Base-by-base conservation (phyloP, 73 alveolate genomes). In the Halteria grandinella region DNA sequence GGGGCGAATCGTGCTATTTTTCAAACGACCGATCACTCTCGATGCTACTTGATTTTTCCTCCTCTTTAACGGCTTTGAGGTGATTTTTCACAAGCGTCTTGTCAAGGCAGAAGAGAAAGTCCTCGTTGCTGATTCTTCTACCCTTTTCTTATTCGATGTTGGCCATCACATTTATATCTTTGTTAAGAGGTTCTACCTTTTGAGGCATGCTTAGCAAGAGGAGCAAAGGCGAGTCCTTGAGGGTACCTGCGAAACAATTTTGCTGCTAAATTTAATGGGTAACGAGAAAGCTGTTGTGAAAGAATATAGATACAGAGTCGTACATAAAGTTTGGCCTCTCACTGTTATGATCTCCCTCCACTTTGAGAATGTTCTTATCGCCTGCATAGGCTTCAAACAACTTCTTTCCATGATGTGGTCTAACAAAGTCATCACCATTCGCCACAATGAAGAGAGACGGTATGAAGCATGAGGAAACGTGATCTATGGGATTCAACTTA, bases 281-380 rank as follows among this genome's bases (percentile, higher is more conserved):
- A 25, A 39, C 10, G 15, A 14, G 15, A 39, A 14, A 21, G 6
- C 7, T 53, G 12, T 86, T 85, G 69, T 55, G 86, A 76, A 91
- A 91, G 72, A 91, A 91, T 27, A 86, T 86, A 1, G 91, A 64
- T 21, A 89, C 95, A 45, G 92, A 81, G 71, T 91, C 95, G 33
- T 80, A 47, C 51, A 90, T 55, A 69, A 77, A 86, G 33, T 53
- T 70, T 44, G 89, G 93, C 51, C 97, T 80, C 0, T 79, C 87
- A 36, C 83, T 73, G 82, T 90, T 90, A 77, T 90, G 97, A 55
- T 75, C 81, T 21, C 97, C 97, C 69, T 90, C 97, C 20, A 87
- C 85, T 59, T 64, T 75, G 48, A 81, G 57, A 29, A 76, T 58
- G 36, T 86, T 86, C 36, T 72, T 89, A 57, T 75, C 89, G 63